A percentile compares a stretch with the other conserved stretches of the same genome.
phyloP scores from a whole-genome alignment of 176 grass and related monocot genomes.

The Poa pratensis region DNA sequence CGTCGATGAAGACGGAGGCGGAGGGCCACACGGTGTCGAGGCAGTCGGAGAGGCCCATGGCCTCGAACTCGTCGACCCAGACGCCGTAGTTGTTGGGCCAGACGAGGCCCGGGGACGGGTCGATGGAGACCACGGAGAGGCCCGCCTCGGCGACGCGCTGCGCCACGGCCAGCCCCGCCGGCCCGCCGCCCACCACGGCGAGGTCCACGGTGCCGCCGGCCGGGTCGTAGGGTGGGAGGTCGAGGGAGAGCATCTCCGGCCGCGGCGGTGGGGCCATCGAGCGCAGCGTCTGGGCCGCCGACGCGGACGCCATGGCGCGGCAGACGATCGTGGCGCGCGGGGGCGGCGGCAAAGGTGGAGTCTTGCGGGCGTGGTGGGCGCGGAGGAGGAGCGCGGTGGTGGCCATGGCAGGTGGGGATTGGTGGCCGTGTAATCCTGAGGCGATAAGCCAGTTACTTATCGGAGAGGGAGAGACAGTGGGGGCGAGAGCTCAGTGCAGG shows the following conservation, averaged over 20 bases:
- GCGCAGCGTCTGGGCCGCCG: constrained; percentile 47
- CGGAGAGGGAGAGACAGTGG: neutral
- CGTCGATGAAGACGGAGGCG: constrained; percentile 68
- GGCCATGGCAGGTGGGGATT: constrained; percentile 44
- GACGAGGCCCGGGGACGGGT: constrained; percentile 73
- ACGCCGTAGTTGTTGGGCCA: constrained; percentile 98
- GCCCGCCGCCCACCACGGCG: constrained; percentile 83
- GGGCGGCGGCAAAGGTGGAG: neutral
- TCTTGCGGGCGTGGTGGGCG: constrained; percentile 28
- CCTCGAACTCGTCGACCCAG: constrained; percentile 96
- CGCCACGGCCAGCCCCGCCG: constrained; percentile 83
- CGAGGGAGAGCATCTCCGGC: constrained; percentile 66
- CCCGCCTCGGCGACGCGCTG: constrained; percentile 89
- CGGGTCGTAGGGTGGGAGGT: constrained; percentile 84
- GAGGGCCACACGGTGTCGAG: constrained; percentile 78
- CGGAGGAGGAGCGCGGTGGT: constrained; percentile 50
- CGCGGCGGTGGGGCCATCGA: constrained; percentile 55
- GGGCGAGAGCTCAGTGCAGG: neutral
- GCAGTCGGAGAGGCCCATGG: constrained; percentile 87
- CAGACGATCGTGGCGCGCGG: constrained; percentile 2
- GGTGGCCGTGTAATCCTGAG: constrained; percentile 41
- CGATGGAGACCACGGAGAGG: constrained; percentile 85
- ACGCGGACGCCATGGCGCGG: constrained; percentile 37
- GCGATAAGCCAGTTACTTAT: constrained; percentile 47
- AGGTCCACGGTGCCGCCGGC: constrained; percentile 75